Evolutionary conservation across 1,139 yeast species (phyloP).

Genomic region (Candida sp.): DNA sequence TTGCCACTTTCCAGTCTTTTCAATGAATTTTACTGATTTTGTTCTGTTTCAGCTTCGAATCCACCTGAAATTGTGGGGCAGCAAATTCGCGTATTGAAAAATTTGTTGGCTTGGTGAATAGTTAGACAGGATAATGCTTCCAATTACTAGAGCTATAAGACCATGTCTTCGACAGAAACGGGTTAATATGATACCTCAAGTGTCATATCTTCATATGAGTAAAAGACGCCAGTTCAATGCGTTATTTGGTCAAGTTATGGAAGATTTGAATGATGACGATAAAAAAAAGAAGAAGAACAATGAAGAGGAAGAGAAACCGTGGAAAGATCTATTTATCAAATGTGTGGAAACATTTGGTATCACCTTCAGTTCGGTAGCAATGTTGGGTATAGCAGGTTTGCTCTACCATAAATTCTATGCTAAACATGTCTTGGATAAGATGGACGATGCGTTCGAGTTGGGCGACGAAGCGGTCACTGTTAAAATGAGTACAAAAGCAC

Average conservation of each 20-base stretch:
- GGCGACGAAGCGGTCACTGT: conserved; percentile 69
- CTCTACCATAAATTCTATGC: conserved; percentile 65
- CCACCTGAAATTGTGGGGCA: background rate
- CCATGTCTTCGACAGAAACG: background rate
- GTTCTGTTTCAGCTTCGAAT: background rate
- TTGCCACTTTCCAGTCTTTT: too few species aligned
- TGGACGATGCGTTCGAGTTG: conserved; percentile 61
- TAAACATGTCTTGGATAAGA: conserved; percentile 58
- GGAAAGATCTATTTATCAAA: conserved; percentile 37
- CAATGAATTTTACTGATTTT: too few species aligned
- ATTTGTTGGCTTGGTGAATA: background rate
- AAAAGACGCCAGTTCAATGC: conserved; percentile 9
- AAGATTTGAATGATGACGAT: conserved; percentile 13
- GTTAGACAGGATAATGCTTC: background rate
- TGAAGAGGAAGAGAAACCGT: conserved; percentile 5
- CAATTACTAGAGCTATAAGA: background rate
- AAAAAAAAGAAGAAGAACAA: conserved; percentile 9
- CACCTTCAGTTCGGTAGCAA: conserved; percentile 69
- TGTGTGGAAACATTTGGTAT: conserved; percentile 72
- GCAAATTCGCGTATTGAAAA: background rate
- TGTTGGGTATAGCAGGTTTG: conserved; percentile 71
- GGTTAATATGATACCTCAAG: background rate
- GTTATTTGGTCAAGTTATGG: conserved; percentile 15
- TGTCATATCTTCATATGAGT: background rate
- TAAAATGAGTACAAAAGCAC: conserved; percentile 45